Base-by-base conservation (phyloP, 306 rosid species). In the Quercus berberidifolia region DNA sequence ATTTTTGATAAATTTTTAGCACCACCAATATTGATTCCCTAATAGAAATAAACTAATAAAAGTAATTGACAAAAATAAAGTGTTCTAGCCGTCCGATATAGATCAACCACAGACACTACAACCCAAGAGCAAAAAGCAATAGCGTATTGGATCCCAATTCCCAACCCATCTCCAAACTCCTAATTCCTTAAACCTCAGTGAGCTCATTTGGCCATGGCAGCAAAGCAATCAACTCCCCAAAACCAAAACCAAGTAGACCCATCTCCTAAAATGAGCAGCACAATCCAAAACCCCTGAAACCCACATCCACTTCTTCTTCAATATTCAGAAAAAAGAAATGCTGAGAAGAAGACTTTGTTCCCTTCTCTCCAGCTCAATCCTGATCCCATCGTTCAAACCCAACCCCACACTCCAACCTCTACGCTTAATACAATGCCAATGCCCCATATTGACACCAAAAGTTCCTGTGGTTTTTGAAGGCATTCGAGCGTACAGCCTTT, bases 401-500 rank as follows among this genome's bases (percentile, higher is more conserved):
- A 20, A 35, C 68, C 59, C 75, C 59, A 10, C 77, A 13, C 23
- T 51, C 35, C 72, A 54, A 41, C 52, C 77, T 75, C 67, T 83
- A 5, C 73, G 70, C 46, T 64, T 69, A 19, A 30, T 49, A 5
- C 80, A 20, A 18, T 60, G n/a, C 49, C 81, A 78, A 69, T 35
- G 33, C 51, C 73, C 21, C 6, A 58, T 55, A 8, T 55, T 56
- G 11, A 35, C 19, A 41, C 73, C 8, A 21, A 17, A 20, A 28
- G 25, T 4, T 9, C 20, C 55, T 33, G 71, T 12, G 43, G 73
- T 65, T 73, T 78, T 69, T 55, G 83, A 68, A 31, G 92, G 96
- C 38, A 21, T 84, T 75, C 83, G 95, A 84, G 92, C 97, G 41
- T 94, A 83, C 85, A 94, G 98, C 78, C 93, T 94, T 25, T 78